Base-by-base conservation (phyloP, 31 red algal genomes). In the Asparagopsis taxiformis region DNA sequence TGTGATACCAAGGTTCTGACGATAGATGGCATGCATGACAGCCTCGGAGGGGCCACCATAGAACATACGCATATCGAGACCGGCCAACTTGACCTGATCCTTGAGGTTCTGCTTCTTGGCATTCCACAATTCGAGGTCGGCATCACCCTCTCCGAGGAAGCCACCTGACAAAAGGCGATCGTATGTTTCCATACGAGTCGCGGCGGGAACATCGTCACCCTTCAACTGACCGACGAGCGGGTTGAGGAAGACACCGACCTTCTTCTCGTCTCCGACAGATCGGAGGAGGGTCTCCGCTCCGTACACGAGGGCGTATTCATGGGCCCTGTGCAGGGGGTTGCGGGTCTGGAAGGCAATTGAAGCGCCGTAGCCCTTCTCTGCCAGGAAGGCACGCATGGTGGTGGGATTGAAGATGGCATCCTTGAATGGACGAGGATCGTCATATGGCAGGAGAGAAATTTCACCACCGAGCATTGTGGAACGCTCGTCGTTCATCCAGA, bases 321-420 rank as follows among this genome's bases (percentile, higher is more conserved):
- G 93, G 19, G 93, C 93, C 30, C 87, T 72, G 71, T 96, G 93
- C 20, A 96, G 85, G 19, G 93, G 93, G 69, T 96, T 96, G 68
- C 93, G 80, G n/a, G 93, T 96, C 80, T 96, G 93, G 80, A 96
- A 96, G 22, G 86, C 93, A 36, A 96, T 73, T 16, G 82, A 71
- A n/a, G 69, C 74, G 34, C 82, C 84, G 51, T 61, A 95, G 17
- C 48, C 77, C 55, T 84, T 68, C 52, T 82, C 51, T 26, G 69
- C 32, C 13, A 95, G 22, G 52, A 78, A 87, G 21, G 78, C 80
- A 33, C 91, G 85, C 78, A 90, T 82, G 53, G 58, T 66, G 31
- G 10, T 50, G 8, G 91, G 91, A 15, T 32, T 41, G 77, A 89
- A 68, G 65, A 95, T 89, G 56, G 43, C 35, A 39, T 88, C 78